Conservation (phyloP, 1,284 basidiomycete species). For the Trametes sp. region DNA sequence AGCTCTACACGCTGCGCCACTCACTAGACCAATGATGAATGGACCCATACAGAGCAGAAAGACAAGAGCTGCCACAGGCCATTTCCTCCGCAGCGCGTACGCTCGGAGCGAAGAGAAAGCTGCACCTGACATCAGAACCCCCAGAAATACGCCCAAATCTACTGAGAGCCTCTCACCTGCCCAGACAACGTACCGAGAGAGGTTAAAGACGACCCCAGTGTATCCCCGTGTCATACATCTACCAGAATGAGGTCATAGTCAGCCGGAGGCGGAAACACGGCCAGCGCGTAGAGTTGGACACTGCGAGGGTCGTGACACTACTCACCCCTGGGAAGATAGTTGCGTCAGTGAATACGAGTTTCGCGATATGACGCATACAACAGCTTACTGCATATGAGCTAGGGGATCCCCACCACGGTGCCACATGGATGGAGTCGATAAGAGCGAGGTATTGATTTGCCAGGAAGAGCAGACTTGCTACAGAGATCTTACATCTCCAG, state of each 20-base stretch:
- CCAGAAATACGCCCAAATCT: too few relatives aligned
- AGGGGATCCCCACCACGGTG: not conserved
- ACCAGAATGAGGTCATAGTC: too few relatives aligned
- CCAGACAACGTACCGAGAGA: not conserved
- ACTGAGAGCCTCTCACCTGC: too few relatives aligned
- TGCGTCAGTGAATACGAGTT: not conserved
- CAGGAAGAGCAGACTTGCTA: conserved; percentile 3
- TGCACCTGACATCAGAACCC: too few relatives aligned
- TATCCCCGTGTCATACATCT: not conserved
- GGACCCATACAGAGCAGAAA: not conserved
- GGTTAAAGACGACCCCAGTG: not conserved
- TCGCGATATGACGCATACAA: not conserved
- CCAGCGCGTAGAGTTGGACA: too few relatives aligned
- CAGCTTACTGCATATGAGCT: not conserved
- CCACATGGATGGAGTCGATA: not conserved
- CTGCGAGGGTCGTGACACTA: too few relatives aligned
- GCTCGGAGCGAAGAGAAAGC: not conserved
- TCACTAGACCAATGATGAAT: too few relatives aligned
- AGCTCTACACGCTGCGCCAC: not conserved
- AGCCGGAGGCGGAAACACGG: too few relatives aligned
- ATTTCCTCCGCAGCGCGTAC: not conserved
- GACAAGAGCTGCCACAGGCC: not conserved
- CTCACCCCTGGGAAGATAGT: not conserved
- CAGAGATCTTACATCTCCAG: conserved; percentile 1
- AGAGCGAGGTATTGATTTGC: conserved; percentile 3